Conservation (phyloP, 176 grass and related monocot genomes). For the Poa pratensis region DNA sequence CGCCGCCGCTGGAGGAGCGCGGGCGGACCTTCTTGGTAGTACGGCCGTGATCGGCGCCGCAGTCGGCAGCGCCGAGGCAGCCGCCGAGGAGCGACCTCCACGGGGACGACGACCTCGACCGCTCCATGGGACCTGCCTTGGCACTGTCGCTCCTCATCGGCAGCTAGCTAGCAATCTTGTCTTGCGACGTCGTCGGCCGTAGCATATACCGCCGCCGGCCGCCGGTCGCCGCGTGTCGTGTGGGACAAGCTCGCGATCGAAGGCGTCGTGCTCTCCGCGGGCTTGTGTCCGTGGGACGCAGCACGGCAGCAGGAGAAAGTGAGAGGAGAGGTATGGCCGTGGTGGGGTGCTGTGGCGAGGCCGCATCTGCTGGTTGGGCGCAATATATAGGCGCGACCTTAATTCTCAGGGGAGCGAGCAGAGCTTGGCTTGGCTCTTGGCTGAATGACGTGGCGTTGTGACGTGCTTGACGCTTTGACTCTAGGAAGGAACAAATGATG, state of each 20-base stretch:
- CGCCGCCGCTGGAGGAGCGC: constrained; percentile 18
- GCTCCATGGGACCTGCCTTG: not conserved
- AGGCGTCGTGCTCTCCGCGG: not conserved
- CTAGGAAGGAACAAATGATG: not conserved
- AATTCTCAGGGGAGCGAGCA: not conserved
- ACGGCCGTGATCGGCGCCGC: not conserved
- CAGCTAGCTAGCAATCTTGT: not conserved
- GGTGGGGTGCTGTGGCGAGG: not conserved
- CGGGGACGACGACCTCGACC: constrained; percentile 4
- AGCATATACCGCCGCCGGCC: not conserved
- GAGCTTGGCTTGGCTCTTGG: not conserved
- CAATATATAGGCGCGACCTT: constrained; percentile 20
- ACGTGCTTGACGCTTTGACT: constrained; percentile 1
- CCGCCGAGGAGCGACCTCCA: constrained; percentile 46
- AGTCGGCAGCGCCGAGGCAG: constrained; percentile 35
- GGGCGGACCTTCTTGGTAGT: constrained; percentile 37
- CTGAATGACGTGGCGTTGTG: not conserved
- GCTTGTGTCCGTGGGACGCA: not conserved
- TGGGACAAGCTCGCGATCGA: not conserved
- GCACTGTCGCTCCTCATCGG: constrained; percentile 30
- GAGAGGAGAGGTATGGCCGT: not conserved
- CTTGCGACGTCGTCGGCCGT: not conserved
- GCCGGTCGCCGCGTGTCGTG: not conserved
- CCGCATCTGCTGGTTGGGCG: not conserved
- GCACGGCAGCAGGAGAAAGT: not conserved